Conservation (phyloP, 1,139 yeast species). For the Saccharomyces hybrid region DNA sequence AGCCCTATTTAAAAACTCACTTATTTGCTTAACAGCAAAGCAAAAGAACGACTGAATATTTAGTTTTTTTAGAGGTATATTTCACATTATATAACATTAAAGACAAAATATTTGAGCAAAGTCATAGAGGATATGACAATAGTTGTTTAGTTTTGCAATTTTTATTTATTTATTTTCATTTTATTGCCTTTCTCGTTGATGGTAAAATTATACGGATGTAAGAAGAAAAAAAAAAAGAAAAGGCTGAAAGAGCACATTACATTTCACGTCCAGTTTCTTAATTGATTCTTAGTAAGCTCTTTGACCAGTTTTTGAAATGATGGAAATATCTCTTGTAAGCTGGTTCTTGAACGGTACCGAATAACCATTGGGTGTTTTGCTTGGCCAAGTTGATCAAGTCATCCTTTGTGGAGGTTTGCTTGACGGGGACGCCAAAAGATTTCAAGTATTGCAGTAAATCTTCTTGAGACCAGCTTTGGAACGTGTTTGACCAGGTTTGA, state of each 20-base stretch:
- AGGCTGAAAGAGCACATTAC: neutral
- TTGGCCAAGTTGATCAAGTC: slow-evolving; percentile 44
- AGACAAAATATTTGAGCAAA: neutral
- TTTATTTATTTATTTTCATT: no score
- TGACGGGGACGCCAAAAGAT: slow-evolving; percentile 43
- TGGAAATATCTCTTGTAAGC: slow-evolving; percentile 16
- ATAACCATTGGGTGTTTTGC: slow-evolving; percentile 38
- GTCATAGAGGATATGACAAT: neutral
- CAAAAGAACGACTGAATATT: no score
- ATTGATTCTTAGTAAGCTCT: neutral
- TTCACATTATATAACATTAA: neutral
- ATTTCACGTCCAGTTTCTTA: neutral
- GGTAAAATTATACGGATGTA: neutral
- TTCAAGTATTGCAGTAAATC: slow-evolving; percentile 49
- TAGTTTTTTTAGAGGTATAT: neutral
- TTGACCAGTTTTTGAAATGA: slow-evolving; percentile 2
- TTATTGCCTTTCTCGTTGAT: no score
- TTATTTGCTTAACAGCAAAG: no score
- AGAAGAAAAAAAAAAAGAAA: neutral
- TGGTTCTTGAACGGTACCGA: slow-evolving; percentile 24
- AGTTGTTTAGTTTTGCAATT: neutral
- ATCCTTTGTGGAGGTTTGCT: slow-evolving; percentile 36
- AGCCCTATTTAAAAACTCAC: no score
- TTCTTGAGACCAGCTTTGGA: slow-evolving; percentile 46
- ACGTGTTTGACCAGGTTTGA: slow-evolving; percentile 32